Conservation (phyloP, 192 early-diverging fungal genomes). For the Coemansia sp. region DNA sequence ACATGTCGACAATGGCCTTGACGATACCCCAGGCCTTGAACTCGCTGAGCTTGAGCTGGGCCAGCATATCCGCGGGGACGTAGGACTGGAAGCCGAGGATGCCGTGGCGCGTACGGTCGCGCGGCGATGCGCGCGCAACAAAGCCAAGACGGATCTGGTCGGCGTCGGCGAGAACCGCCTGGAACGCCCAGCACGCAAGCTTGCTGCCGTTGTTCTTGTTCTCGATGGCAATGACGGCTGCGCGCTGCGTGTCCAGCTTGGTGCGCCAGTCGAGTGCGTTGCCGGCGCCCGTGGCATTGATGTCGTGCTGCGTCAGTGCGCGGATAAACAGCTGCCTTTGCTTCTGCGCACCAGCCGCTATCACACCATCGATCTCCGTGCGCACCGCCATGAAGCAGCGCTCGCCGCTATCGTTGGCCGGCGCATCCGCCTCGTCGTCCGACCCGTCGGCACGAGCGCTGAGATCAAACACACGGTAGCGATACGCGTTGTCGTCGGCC, state of each 20-base stretch:
- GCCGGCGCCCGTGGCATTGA: conserved; percentile 77
- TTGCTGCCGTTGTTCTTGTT: conserved; percentile 98
- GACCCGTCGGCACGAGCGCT: conserved; percentile 38
- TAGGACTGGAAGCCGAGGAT: conserved; percentile 83
- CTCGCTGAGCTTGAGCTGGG: conserved; percentile 83
- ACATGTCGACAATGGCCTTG: conserved; percentile 89
- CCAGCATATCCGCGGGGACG: conserved; percentile 87
- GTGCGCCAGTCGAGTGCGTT: conserved; percentile 92
- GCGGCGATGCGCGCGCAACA: conserved; percentile 73
- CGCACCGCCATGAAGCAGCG: conserved; percentile 76
- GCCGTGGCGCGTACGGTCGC: conserved; percentile 77
- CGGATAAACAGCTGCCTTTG: conserved; percentile 63
- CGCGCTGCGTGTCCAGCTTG: conserved; percentile 91
- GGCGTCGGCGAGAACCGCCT: conserved; percentile 84
- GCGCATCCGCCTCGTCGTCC: conserved; percentile 35
- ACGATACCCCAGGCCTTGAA: conserved; percentile 95
- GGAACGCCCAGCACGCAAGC: conserved; percentile 93
- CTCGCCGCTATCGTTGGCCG: conserved; percentile 57
- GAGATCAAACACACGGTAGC: conserved; percentile 86
- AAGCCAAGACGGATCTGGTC: conserved; percentile 90
- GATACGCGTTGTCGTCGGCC: conserved; percentile 70
- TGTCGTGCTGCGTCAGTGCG: conserved; percentile 94
- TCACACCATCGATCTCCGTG: conserved; percentile 83
- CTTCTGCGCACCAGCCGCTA: conserved; percentile 58
- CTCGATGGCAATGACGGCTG: conserved; percentile 94